Evolutionary conservation across 495 filamentous ascomycete genomes (phyloP).

Genomic region (Astrocystis sublimbata): DNA sequence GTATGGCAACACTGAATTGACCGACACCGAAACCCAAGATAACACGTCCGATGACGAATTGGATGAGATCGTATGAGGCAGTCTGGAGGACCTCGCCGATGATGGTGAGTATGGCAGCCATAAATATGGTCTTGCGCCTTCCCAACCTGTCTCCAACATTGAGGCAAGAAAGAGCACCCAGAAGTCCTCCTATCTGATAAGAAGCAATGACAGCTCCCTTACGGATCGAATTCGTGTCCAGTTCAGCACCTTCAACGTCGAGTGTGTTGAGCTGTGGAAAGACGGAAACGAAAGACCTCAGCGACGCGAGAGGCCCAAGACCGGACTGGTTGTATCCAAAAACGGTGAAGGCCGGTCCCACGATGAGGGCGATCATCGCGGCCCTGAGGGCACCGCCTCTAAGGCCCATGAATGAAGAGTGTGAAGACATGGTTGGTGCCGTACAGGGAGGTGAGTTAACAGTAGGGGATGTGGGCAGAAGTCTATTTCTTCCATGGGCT

Average conservation of each 20-base stretch:
- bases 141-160: slow-evolving; percentile 52
- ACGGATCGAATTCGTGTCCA: slow-evolving; percentile 37
- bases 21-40: slow-evolving; percentile 53
- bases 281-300: slow-evolving; percentile 39
- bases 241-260: slow-evolving; percentile 40
- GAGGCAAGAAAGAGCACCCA: slow-evolving; percentile 53
- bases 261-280: slow-evolving; percentile 58
- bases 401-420: slow-evolving; percentile 17
- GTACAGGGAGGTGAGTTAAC: neutral
- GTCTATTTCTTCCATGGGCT: neutral
- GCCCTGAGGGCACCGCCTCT: slow-evolving; percentile 25
- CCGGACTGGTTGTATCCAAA: slow-evolving; percentile 58
- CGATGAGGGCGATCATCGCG: slow-evolving; percentile 28
- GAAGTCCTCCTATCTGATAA: slow-evolving; percentile 45
- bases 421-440: neutral
- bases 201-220: slow-evolving; percentile 42
- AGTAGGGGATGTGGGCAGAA: neutral
- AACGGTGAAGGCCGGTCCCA: slow-evolving; percentile 49
- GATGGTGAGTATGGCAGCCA: slow-evolving; percentile 29
- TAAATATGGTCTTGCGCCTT: slow-evolving; percentile 50
- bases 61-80: slow-evolving; percentile 37
- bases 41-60: slow-evolving; percentile 54
- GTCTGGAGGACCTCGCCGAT: slow-evolving; percentile 36
- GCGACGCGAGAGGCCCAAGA: slow-evolving; percentile 47
- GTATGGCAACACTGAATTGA: slow-evolving; percentile 51